A percentile compares a stretch with the other conserved stretches of the same genome.
These are phyloP conservation scores for Alternaria burnsii DNA, from an alignment of 2,329 filamentous ascomycete species.

Conservation along the genomic window DNA sequence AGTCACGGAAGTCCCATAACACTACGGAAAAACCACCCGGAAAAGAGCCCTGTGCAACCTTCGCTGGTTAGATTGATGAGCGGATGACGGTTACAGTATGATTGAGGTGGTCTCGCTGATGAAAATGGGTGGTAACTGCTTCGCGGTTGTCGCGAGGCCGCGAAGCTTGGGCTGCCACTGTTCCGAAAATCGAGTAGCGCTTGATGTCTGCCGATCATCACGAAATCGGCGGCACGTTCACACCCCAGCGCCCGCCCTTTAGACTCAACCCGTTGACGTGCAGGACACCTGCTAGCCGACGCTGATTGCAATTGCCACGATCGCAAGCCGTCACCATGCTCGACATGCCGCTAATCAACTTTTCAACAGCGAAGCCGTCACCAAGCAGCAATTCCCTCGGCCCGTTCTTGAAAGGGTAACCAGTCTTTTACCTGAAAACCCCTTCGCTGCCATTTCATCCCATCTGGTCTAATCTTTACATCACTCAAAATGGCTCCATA, in stretches of 20 bases:
- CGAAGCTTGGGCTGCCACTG: constrained; percentile 8
- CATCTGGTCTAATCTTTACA: neutral
- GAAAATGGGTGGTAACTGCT: neutral
- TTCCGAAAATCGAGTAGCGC: constrained; percentile 14
- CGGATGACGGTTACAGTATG: constrained; percentile 12
- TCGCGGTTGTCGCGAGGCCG: neutral
- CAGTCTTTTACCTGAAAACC: constrained; percentile 6
- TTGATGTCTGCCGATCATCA: constrained; percentile 17
- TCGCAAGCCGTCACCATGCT: constrained; percentile 12
- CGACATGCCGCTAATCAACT: constrained; percentile 30
- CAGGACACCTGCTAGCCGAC: constrained; percentile 22
- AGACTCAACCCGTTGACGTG: constrained; percentile 17
- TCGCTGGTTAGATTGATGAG: constrained; percentile 8
- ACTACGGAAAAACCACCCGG: neutral
- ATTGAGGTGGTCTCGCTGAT: constrained; percentile 3
- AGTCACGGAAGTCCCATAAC: constrained; percentile 20
- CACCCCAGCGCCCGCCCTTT: constrained; percentile 6
- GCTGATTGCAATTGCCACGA: constrained; percentile 25
- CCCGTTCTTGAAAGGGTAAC: constrained; percentile 10
- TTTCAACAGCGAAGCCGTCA: constrained; percentile 21
- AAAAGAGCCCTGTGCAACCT: constrained; percentile 13
- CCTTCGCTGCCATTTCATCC: constrained; percentile 9
- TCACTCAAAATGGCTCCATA: constrained; percentile 38
- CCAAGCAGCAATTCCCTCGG: constrained; percentile 14
- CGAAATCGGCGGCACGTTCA: constrained; percentile 8